Base-by-base conservation (phyloP, 2,329 filamentous ascomycete genomes). In the Lasiodiplodia hormozganensis region DNA sequence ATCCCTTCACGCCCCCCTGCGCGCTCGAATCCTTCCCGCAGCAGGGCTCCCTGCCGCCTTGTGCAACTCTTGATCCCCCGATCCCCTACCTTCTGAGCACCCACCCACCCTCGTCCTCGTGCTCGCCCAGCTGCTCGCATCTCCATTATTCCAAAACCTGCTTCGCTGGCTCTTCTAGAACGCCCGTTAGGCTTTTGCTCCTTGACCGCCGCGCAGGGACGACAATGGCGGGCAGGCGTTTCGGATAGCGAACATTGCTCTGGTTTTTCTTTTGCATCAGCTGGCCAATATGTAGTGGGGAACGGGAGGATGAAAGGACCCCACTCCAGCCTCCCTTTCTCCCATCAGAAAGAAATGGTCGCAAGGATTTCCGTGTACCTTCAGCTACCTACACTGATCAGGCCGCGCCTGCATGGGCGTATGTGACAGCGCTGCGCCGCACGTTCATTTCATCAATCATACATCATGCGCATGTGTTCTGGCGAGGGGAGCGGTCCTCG, bases 151-250 rank as follows among this genome's bases (percentile, higher is more conserved):
- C 31, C 38, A 28, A 64, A 52, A 62, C 60, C 11, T 14, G 23
- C 40, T 62, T 62, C 58, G 58, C 58, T 62, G 58, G 25, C 58
- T 62, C 49, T 62, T 62, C 58, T 40, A 62, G 58, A 62, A 62
- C 28, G 28, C 40, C 18, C 18, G 11, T 51, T 34, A 62, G 43
- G 7, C 40, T 62, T 62, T 49, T 10, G 1, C 11, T 11, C 18
- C 12, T 5, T 18, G 23, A 6, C 53, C 7, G 12, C n/a, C 18
- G 36, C 53, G 31, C 31, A 34, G 31, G 31, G 31, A 34, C 31
- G 31, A 34, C 31, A 8, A 34, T 34, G 31, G 31, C 31, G 31
- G 21, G 25, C 40, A 62, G 7, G 18, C 23, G 58, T 51, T 62
- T 62, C 57, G 38, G 21, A 62, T 62, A 49, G 21, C 25, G 57